Percentiles rank a stretch among this genome's conserved stretches.
These are phyloP conservation scores for Henningerozyma blattae DNA, from an alignment of 805 yeast genomes.

Conservation along the genomic window DNA sequence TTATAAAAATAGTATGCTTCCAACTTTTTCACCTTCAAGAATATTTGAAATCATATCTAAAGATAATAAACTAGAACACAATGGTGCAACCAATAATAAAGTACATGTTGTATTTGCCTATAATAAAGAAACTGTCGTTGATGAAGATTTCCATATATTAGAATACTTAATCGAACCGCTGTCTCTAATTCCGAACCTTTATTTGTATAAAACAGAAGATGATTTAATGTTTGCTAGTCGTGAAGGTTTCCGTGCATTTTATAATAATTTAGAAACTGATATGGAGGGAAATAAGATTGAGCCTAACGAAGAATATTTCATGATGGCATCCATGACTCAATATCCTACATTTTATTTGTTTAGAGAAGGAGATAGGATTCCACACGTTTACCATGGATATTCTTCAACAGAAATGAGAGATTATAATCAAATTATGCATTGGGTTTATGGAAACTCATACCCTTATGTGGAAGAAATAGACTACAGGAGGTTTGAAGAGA, in stretches of 20 bases:
- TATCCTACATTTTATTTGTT: slow-evolving; percentile 52
- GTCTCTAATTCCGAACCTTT: slow-evolving; percentile 44
- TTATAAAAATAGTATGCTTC: slow-evolving; percentile 33
- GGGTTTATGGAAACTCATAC: slow-evolving; percentile 35
- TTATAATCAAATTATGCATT: slow-evolving; percentile 33
- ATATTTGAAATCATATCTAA: slow-evolving; percentile 7
- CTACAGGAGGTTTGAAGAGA: slow-evolving; percentile 16
- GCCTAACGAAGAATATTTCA: slow-evolving; percentile 33
- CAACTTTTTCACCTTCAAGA: slow-evolving; percentile 14
- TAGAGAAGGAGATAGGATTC: slow-evolving; percentile 42
- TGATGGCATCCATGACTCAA: slow-evolving; percentile 42
- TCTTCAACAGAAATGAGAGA: slow-evolving; percentile 55
- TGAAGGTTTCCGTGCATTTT: background rate
- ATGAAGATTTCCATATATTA: slow-evolving; percentile 53
- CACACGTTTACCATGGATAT: slow-evolving; percentile 45
- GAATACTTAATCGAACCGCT: slow-evolving; percentile 50
- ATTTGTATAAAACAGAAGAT: slow-evolving; percentile 42
- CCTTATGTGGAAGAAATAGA: slow-evolving; percentile 47
- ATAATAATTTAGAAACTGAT: background rate
- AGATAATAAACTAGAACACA: slow-evolving; percentile 11
- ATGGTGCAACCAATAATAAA: slow-evolving; percentile 8
- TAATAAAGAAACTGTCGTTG: slow-evolving; percentile 30
- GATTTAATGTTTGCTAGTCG: slow-evolving; percentile 33
- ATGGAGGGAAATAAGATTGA: slow-evolving; percentile 6
- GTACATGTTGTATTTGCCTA: slow-evolving; percentile 43